Conservation (phyloP, 768 basidiomycete species). For the Rhodotorula paludigena region DNA sequence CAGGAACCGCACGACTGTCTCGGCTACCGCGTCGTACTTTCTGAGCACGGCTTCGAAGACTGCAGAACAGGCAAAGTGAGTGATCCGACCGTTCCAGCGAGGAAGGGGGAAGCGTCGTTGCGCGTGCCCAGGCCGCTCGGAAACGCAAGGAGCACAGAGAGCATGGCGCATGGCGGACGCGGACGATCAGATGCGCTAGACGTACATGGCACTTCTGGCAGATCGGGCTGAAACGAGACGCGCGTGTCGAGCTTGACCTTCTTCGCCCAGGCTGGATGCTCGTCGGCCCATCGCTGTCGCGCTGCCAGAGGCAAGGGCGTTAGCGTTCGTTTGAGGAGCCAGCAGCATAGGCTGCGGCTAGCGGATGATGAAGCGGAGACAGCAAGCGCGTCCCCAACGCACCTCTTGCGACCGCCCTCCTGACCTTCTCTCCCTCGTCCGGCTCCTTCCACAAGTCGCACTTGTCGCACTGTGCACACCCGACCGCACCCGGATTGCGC, state of each 20-base stretch:
- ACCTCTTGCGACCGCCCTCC: not conserved
- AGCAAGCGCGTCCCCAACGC: too few relatives aligned
- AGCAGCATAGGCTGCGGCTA: too few relatives aligned
- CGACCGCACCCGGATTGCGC: not conserved
- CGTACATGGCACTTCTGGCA: not conserved
- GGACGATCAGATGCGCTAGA: too few relatives aligned
- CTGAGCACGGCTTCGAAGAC: not conserved
- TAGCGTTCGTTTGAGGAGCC: not conserved
- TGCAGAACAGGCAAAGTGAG: not conserved
- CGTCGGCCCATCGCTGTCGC: not conserved
- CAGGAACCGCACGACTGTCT: not conserved
- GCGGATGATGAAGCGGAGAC: too few relatives aligned
- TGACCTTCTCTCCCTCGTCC: not conserved
- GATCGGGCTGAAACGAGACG: not conserved
- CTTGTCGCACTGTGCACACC: not conserved
- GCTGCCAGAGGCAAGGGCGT: not conserved
- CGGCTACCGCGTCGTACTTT: not conserved
- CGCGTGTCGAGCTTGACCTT: not conserved
- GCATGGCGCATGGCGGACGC: too few relatives aligned
- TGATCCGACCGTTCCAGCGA: not conserved
- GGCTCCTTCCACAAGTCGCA: conserved; percentile 5
- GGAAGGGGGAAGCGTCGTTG: not conserved
- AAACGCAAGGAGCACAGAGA: not conserved
- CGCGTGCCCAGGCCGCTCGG: too few relatives aligned
- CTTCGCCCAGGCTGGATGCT: not conserved